Conservation (phyloP, 352 stramenopile species). For the Globisporangium solare region DNA sequence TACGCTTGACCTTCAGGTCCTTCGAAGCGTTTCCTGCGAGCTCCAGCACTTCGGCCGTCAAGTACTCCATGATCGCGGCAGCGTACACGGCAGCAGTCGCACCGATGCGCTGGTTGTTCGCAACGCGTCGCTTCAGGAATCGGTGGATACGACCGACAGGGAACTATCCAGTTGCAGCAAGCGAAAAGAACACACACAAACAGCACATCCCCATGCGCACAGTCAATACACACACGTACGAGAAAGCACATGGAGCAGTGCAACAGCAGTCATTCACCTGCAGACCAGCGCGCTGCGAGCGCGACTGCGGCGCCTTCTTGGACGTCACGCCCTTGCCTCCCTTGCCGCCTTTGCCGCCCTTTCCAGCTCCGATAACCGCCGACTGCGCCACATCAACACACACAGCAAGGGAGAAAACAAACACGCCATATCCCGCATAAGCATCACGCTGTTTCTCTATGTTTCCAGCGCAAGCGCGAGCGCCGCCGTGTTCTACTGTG, state of each 20-base stretch:
- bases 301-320: conserved; percentile 99
- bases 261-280: conserved; percentile 55
- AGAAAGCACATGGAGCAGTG: not conserved
- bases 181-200: conserved; percentile 6
- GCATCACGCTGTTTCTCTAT: not conserved
- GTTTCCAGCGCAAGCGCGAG: too few species aligned
- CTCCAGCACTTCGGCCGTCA: conserved; percentile 99
- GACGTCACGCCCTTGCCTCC: conserved; percentile 98
- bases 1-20: conserved; percentile 97
- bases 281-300: conserved; percentile 97
- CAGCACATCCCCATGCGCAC: conserved; percentile 3
- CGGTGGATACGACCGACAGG: conserved; percentile 99
- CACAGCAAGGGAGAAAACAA: not conserved
- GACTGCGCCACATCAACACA: conserved; percentile 31
- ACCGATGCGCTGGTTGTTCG: conserved; percentile 97
- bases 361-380: conserved; percentile 89
- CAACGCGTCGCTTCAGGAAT: conserved; percentile 98
- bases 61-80: conserved; percentile 99
- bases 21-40: conserved; percentile 97
- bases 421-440: not conserved
- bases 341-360: conserved; percentile 98
- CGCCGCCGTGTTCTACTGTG: too few species aligned
- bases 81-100: conserved; percentile 99
- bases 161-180: conserved; percentile 73
- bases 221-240: not conserved